Base-by-base conservation (phyloP, 2,329 filamentous ascomycete genomes). In the Fusarium chlamydosporum region DNA sequence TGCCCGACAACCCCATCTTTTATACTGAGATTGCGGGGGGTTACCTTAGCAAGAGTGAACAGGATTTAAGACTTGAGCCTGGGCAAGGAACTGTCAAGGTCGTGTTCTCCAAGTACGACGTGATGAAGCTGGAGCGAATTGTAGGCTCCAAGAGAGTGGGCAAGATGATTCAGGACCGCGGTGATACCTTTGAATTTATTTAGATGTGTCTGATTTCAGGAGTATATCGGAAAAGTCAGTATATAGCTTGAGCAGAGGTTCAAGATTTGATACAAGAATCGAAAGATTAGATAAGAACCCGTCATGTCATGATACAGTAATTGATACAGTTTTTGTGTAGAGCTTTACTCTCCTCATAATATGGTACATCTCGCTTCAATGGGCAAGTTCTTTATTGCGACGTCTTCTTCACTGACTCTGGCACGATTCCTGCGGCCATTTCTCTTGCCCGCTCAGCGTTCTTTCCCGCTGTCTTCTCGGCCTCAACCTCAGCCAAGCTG, bases 151-250 rank as follows among this genome's bases (percentile, higher is more conserved):
- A 91, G 80, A 87, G 96, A 66, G 89, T 96, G 8, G 89, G 89
- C 16, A 92, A 89, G 77, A 96, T 99, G 93, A 83, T 97, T 58
- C 87, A 85, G 65, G 93, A 96, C 73, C 89, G 88, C 75, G 90
- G 90, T 5, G 95, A 98, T 86, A 96, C 92, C 1, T 99, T 98
- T 86, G 94, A 97, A 76, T 98, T 98, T 84, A 85, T 97, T 65
- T 97, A 87, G 76, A 67, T 65, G 37, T 26, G 31, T 52, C 18
- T 60, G 37, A 34, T 51, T 18, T 51, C n/a, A 29, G 52, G 57
- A 56, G 51, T 34, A 58, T 31, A 29, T 51, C 38, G 37, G 61
- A 63, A 63, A 53, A 48, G 51, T 53, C 38, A 15, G 13, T 50
- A 51, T 50, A 47, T 42, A 56, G 13, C 29, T 31, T 29, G 50